A percentile compares a stretch with the other conserved stretches of the same genome.
Conservation (phyloP, 176 grass and related monocot genomes). For the Saccharum spontaneum region DNA sequence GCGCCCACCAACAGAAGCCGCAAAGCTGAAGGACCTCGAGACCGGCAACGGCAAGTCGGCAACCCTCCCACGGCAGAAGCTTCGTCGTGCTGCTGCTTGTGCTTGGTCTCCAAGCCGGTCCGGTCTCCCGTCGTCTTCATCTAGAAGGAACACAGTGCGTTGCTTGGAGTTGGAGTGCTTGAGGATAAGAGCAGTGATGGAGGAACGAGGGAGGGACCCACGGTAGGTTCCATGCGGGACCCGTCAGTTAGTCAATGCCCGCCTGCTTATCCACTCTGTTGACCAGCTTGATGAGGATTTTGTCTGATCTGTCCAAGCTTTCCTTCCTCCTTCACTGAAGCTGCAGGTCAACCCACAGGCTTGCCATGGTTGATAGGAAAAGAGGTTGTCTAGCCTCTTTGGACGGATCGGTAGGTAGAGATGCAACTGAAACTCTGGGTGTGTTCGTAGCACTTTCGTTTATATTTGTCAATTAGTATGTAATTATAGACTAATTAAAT, state of each 20-base stretch:
- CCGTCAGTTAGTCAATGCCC: not conserved
- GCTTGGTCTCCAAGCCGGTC: not conserved
- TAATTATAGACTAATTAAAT: no score
- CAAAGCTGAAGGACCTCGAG: not conserved
- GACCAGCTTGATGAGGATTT: not conserved
- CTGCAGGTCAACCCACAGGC: not conserved
- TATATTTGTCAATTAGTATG: no score
- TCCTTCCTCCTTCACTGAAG: not conserved
- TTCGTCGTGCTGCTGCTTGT: not conserved
- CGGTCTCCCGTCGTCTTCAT: not conserved
- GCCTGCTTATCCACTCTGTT: constrained; percentile 13
- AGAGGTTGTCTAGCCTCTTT: not conserved
- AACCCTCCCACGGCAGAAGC: not conserved
- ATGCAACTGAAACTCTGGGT: not conserved
- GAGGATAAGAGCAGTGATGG: not conserved
- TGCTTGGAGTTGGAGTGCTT: not conserved
- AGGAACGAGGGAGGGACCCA: not conserved
- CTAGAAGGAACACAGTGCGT: constrained; percentile 29
- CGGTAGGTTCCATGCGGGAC: not conserved
- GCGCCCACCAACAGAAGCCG: not conserved
- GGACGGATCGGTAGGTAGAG: constrained; percentile 8
- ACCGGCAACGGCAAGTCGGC: not conserved
- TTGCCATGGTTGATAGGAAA: not conserved
- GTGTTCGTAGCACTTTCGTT: no score
- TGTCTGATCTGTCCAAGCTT: not conserved